phyloP scores from a whole-genome alignment of 306 rosid species.

The Rosa persica region DNA sequence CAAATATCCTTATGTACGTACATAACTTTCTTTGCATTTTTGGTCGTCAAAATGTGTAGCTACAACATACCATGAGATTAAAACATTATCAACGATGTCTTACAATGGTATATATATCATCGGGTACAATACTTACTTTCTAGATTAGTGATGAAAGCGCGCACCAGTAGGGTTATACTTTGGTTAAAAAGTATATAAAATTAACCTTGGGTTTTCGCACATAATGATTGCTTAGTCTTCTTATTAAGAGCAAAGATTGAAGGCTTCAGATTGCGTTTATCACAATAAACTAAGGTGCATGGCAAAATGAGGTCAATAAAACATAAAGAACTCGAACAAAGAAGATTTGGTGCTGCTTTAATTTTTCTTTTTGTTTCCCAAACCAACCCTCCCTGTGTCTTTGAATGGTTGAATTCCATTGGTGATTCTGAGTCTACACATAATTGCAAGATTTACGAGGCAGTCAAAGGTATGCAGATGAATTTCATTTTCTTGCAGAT shows the following conservation, averaged over 20 bases:
- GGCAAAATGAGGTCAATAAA: conserved; percentile 23
- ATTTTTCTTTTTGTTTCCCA: conserved; percentile 63
- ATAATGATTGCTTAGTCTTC: conserved; percentile 7
- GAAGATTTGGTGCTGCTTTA: conserved; percentile 62
- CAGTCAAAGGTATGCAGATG: conserved; percentile 55
- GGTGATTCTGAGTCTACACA: conserved; percentile 39
- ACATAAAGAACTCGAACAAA: conserved; percentile 42
- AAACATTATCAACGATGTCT: too few species aligned
- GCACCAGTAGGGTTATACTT: neutral
- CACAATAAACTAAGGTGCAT: neutral
- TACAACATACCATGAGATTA: too few species aligned
- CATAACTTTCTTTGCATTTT: too few species aligned
- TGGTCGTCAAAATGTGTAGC: too few species aligned
- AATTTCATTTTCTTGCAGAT: conserved; percentile 26
- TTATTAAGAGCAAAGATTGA: neutral
- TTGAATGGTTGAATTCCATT: neutral
- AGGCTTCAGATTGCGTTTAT: neutral
- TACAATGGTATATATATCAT: too few species aligned
- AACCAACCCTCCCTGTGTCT: conserved; percentile 18
- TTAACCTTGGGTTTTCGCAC: neutral
- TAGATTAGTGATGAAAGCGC: too few species aligned
- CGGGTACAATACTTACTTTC: too few species aligned
- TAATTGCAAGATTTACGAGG: conserved; percentile 61
- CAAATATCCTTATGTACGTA: too few species aligned
- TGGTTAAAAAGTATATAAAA: neutral